A percentile compares a stretch with the other conserved stretches of the same genome.
Conservation (phyloP, 495 filamentous ascomycete species). For the Penicillium coffeae region DNA sequence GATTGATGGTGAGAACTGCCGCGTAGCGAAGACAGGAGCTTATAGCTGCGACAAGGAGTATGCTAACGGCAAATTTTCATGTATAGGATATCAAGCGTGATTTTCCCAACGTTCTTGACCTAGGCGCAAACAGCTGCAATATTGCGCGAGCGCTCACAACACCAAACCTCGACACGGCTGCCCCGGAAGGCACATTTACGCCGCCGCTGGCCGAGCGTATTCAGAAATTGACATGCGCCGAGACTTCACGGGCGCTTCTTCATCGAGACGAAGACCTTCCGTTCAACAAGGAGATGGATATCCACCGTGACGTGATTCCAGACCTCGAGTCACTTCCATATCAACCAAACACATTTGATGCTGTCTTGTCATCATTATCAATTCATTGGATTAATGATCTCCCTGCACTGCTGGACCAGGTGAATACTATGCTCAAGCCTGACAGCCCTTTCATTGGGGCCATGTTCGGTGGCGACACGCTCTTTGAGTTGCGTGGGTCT, state of each 20-base stretch:
- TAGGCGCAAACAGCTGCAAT: slow-evolving; percentile 94
- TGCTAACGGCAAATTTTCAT: not conserved
- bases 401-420: slow-evolving; percentile 72
- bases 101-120: slow-evolving; percentile 82
- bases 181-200: slow-evolving; percentile 48
- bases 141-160: slow-evolving; percentile 74
- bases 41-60: not conserved
- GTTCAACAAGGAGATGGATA: slow-evolving; percentile 68
- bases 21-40: not conserved
- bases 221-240: slow-evolving; percentile 68
- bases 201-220: slow-evolving; percentile 66
- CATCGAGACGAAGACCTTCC: slow-evolving; percentile 74
- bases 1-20: slow-evolving; percentile 62
- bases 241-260: slow-evolving; percentile 72
- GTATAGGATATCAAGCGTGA: slow-evolving; percentile 82
- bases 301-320: slow-evolving; percentile 66
- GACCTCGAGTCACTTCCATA: slow-evolving; percentile 74
- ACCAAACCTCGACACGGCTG: slow-evolving; percentile 52
- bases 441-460: slow-evolving; percentile 90
- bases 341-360: slow-evolving; percentile 73
- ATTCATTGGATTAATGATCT: slow-evolving; percentile 99
- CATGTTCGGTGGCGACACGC: slow-evolving; percentile 92
- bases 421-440: slow-evolving; percentile 80
- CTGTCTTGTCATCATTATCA: slow-evolving; percentile 78
- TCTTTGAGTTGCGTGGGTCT: slow-evolving; percentile 91